Base-by-base conservation (phyloP, 1,284 basidiomycete species). In the Takashimella tepidaria region DNA sequence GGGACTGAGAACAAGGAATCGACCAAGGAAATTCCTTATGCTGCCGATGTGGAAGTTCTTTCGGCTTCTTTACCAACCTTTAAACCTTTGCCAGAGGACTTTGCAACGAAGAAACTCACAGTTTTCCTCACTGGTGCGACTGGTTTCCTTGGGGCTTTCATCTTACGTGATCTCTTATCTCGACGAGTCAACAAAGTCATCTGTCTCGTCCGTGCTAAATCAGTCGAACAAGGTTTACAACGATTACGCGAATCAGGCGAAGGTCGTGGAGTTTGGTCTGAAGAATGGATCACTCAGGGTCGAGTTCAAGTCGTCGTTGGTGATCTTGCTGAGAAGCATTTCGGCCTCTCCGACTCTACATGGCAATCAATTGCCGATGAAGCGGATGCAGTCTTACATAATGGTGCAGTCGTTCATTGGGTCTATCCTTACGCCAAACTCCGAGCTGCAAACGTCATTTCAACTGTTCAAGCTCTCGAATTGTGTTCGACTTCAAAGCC, bases 341-440 rank as follows among this genome's bases (percentile, higher is more conserved):
- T 98, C 60, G 96, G 95, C 3, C 76, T 98, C 56, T 80, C 79
- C 26, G 73, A 82, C 27, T 76, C 74, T 3, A 78, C 78, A 0
- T 98, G 92, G 91, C 71, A 79, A 31, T 78, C 82, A 21, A 69
- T 97, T 12, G 82, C 86, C 0, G 69, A 78, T 25, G 87, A 95
- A 70, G 84, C 86, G 0, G 92, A 98, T 70, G 84, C 84, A 1
- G 80, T 99, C 25, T 72, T 98, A 52, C 96, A 98, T 74, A 99
- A 99, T 67, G 96, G 96, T 45, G 96, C 96, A 21, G 77, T 98
- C 71, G 96, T 98, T 13, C 96, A 98, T 72, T 99, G 96, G 96
- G 91, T 98, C 2, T 98, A 98, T 75, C 92, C 93, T 0, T 99
- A 99, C 76, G 87, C 91, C 71, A 92, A 87, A 74, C 81, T 99